Base-by-base conservation (phyloP, 805 yeast genomes). In the Naumovozyma baii region DNA sequence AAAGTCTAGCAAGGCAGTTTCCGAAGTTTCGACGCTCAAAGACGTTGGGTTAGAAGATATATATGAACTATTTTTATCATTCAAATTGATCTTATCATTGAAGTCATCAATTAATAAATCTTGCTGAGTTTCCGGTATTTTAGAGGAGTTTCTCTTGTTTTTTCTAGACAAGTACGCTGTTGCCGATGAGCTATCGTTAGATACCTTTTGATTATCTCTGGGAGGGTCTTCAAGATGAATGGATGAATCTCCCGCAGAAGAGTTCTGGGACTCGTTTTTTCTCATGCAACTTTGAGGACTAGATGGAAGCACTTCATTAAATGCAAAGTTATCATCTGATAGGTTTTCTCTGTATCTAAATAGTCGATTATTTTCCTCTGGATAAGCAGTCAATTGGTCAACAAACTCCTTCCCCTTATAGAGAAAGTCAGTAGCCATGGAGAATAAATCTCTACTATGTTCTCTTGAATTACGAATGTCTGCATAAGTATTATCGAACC, bases 341-440 rank as follows among this genome's bases (percentile, higher is more conserved):
- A 16, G 14, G 5, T 8, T 9, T 9, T 34, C 33, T 25, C 36
- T 38, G 31, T 40, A 44, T 38, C 42, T 42, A 16, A 28, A 39
- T 12, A 47, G 18, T 30, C 52, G 41, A 26, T 51, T 42, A 15
- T 45, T 46, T 35, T 48, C 57, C 5, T 54, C 55, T 3, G 50
- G 55, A 31, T 41, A 49, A 4, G 46, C 43, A 3, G 52, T 45
- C 16, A 48, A 37, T 29, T 52, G 51, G 37, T 56, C 58, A 19
- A 63, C 46, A 20, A 57, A 44, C 12, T 54, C 48, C 33, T 60
- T 62, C 7, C 67, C 61, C 41, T 51, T 61, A 38, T 47, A 54
- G 15, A 62, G 42, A 18, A 62, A 36, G 20, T 48, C 47, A 2
- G 57, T 42, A 1, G 63, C 64, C 40, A 52, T 41, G 5, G 55